Evolutionary conservation across 805 yeast genomes (phyloP), one percentile per base, ranked within the genome.

Genomic region (Metschnikowia aberdeeniae): DNA sequence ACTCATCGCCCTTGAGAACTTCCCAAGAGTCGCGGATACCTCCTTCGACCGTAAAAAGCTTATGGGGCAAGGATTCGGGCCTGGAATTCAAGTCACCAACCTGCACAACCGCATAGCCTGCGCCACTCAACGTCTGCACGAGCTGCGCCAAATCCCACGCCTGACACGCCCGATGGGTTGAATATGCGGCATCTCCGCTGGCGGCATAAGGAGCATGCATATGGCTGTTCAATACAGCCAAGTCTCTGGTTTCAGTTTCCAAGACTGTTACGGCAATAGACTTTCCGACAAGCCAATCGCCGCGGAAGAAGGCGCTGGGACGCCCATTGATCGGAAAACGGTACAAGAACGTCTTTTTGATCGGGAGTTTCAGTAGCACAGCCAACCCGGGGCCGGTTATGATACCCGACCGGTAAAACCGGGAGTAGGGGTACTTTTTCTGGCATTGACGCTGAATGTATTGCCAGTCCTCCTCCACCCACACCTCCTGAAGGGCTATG

Each of bases 251-350:
- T 13, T 67, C 69, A 0, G 72, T 65, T 13, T 59, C 56, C 34
- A 93, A 67, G 12, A 66, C 47, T 0, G 95, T 85, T 3, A 89
- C 80, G 0, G 95, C 85, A 14, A 89, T 78, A 7, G 92, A 77
- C 61, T 93, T 93, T 7, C 99, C 99, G 19, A 93, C 99, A 54
- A 79, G 88, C 96, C 97, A 93, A 62, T 93, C 99, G 31, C 99
- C 99, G 47, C 98, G 71, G 69, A 80, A 84, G 52, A 93, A 84
- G 0, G 99, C 99, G 34, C 89, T 80, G 1, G 98, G 96, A 42
- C 97, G 72, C 1, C 99, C 99, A 62, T 92, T 93, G 50, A 93
- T 78, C 0, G 97, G 95, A 59, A 88, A 93, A 17, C 95, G 70
- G 59, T 86, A 85, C 38, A 93, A 64, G 59, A 85, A 86, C 0